Conservation (phyloP, 768 basidiomycete species). For the Cubamyces sp. region DNA sequence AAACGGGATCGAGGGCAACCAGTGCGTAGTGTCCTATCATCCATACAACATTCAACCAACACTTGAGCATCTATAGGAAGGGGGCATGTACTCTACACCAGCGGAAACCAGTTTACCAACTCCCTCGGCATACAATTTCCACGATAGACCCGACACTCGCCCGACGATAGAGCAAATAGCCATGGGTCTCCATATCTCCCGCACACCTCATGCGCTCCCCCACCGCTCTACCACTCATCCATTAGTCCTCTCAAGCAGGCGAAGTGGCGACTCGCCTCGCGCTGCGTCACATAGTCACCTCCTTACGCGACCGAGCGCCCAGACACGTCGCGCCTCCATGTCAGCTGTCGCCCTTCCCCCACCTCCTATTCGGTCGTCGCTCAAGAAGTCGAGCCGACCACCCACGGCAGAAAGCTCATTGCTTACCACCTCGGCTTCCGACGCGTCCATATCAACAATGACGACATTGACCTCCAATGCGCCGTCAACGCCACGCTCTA, state of each 20-base stretch:
- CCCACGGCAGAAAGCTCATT: constrained; percentile 41
- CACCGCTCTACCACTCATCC: constrained; percentile 18
- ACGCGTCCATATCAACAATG: constrained; percentile 43
- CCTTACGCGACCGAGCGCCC: constrained; percentile 19
- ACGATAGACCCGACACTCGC: constrained; percentile 41
- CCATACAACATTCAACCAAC: neutral
- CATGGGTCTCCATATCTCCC: constrained; percentile 79
- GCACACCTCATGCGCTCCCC: constrained; percentile 71
- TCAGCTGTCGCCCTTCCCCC: constrained; percentile 38
- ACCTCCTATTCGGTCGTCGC: constrained; percentile 64
- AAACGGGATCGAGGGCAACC: constrained; percentile 23
- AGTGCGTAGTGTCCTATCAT: constrained; percentile 12
- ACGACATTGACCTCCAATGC: constrained; percentile 51
- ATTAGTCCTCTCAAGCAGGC: constrained; percentile 2
- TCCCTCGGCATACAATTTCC: constrained; percentile 39
- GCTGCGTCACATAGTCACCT: constrained; percentile 8
- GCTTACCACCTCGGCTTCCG: constrained; percentile 38
- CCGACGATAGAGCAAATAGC: constrained; percentile 79
- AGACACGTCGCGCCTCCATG: constrained; percentile 22
- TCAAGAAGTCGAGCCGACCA: constrained; percentile 55
- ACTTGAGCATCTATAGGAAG: constrained; percentile 7
- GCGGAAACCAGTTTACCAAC: constrained; percentile 31
- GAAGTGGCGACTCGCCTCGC: constrained; percentile 7
- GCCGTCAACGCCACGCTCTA: constrained; percentile 33
- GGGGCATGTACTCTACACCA: constrained; percentile 33